Evolutionary conservation across 805 yeast genomes (phyloP), one percentile per base, ranked within the genome.

Genomic region (Monosporozyma unispora): DNA sequence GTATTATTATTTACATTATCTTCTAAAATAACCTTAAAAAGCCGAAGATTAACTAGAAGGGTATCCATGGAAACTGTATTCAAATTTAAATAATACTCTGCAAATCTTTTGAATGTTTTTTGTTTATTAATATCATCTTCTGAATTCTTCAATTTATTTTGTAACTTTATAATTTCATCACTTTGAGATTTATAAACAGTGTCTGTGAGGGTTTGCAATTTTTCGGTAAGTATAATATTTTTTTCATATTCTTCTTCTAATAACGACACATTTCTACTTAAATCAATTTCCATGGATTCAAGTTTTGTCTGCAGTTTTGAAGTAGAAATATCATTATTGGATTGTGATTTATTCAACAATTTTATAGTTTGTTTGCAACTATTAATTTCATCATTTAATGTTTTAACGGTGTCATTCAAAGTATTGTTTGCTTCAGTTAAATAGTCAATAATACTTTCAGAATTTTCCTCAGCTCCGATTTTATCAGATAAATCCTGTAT

Each of bases 311-410:
- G 41, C 10, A 48, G 10, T 4, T 38, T 28, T 8, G 10, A 14
- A 8, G 27, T 31, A 2, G 8, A 10, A 3, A 29, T 31, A 7
- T 31, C 23, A 16, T 29, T n/a, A 21, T 8, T 33, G 8, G 37
- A 14, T 22, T 33, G 22, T 2, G n/a, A 9, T n/a, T 28, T 18
- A 12, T 44, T n/a, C 7, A 33, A 16, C 18, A 7, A 5, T 8
- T 28, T 9, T 1, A 19, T 43, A 14, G n/a, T 19, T 10, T 7
- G 12, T 19, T 50, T 49, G 21, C 78, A 59, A 38, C 77, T 81
- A 1, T 64, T 57, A 0, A 81, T 58, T 2, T 75, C 70, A 3
- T 53, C 50, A 23, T 66, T 62, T n/a, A 78, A 57, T 2, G 52
- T 49, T 0, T 50, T 45, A 3, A 78, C 62, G 41, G 70, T 63